Conservation (phyloP, 2,329 filamentous ascomycete genomes). For the Penicillium griseofulvum region DNA sequence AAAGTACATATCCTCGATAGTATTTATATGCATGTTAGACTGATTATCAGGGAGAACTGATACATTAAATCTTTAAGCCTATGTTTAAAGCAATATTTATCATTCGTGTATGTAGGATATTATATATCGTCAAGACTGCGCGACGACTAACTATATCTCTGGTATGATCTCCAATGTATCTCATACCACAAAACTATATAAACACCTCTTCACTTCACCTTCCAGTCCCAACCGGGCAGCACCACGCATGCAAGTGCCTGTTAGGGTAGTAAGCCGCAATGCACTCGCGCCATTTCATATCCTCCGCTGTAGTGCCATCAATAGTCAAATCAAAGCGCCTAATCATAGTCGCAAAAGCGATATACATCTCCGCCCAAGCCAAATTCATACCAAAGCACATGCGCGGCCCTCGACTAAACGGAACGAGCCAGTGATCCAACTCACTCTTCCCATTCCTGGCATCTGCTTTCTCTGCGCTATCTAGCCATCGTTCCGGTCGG, state of each 20-base stretch:
- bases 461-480: background rate
- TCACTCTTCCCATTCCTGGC: background rate
- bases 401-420: background rate
- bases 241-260: conserved; percentile 1
- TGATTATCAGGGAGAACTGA: too few species aligned
- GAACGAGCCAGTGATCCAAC: background rate
- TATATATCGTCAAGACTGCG: background rate
- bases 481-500: background rate
- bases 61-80: too few species aligned
- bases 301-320: background rate
- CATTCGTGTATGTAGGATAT: background rate
- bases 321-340: background rate
- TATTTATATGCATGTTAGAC: too few species aligned
- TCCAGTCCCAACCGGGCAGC: background rate
- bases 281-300: conserved; percentile 2
- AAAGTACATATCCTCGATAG: too few species aligned
- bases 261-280: background rate
- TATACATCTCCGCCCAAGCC: background rate
- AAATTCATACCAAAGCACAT: conserved; percentile 5
- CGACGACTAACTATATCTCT: too few species aligned
- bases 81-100: background rate
- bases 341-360: background rate
- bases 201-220: background rate
- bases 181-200: background rate
- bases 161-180: background rate